Percentiles rank a stretch among this genome's conserved stretches.
phyloP scores from a whole-genome alignment of 306 rosid genomes.

The Fragaria nilgerrensis region DNA sequence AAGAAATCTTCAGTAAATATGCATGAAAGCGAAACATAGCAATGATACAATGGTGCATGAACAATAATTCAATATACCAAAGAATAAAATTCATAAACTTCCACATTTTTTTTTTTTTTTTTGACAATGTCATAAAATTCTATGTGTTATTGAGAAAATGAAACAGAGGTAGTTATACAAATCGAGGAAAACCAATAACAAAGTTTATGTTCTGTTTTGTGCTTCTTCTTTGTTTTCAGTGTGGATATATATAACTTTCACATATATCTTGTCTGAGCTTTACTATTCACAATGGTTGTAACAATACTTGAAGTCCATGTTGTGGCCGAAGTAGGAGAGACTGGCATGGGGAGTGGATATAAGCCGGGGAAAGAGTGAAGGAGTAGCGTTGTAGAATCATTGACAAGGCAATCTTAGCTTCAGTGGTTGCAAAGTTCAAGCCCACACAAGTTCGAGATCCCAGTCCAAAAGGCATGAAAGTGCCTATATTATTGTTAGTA shows the following conservation, averaged over 20 bases:
- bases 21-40: no score
- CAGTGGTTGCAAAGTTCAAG: not conserved
- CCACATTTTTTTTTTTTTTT: no score
- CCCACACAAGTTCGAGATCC: slow-evolving; percentile 28
- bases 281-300: not conserved
- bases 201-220: not conserved
- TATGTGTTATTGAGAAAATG: not conserved
- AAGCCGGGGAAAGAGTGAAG: not conserved
- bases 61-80: no score
- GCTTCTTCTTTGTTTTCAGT: not conserved
- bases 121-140: no score
- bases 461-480: slow-evolving; percentile 20
- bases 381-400: not conserved
- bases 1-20: no score
- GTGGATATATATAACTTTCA: no score
- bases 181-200: not conserved
- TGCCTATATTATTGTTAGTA: slow-evolving; percentile 6
- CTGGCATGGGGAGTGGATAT: slow-evolving; percentile 16
- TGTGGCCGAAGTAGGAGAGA: not conserved
- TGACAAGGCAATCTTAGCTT: not conserved
- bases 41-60: no score
- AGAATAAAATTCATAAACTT: no score
- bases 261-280: not conserved
- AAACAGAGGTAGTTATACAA: not conserved
- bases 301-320: slow-evolving; percentile 20